A percentile compares a stretch with the other conserved stretches of the same genome.
Conservation (phyloP, 805 yeast genomes). For the Spathaspora sp. region DNA sequence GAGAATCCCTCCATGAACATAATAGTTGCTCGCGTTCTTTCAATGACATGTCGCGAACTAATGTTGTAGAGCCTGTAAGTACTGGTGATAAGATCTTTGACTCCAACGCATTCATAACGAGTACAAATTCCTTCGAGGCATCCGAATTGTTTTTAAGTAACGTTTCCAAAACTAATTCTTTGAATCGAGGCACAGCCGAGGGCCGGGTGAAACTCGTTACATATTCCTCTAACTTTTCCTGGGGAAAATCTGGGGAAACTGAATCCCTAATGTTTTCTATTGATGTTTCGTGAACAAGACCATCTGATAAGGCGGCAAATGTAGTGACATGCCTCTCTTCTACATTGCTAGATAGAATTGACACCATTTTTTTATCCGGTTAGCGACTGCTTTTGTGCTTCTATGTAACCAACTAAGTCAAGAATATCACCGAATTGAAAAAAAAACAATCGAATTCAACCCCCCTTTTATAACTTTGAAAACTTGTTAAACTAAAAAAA, state of each 20-base stretch:
- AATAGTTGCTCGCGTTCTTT: slow-evolving; percentile 31
- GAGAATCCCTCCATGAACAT: slow-evolving; percentile 39
- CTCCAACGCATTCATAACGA: slow-evolving; percentile 23
- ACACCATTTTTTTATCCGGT: neutral
- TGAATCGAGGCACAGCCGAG: slow-evolving; percentile 25
- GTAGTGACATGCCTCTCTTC: slow-evolving; percentile 23
- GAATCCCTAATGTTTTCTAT: slow-evolving; percentile 23
- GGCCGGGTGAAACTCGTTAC: slow-evolving; percentile 21
- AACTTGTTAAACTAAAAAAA: neutral
- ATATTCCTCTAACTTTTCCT: slow-evolving; percentile 27
- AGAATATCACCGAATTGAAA: neutral
- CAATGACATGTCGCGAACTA: slow-evolving; percentile 32
- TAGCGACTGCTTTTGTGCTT: neutral
- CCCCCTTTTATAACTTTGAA: neutral
- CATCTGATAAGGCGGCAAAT: slow-evolving; percentile 30
- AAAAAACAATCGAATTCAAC: neutral
- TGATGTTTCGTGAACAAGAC: slow-evolving; percentile 27
- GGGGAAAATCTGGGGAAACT: slow-evolving; percentile 22
- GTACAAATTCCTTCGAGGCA: slow-evolving; percentile 18
- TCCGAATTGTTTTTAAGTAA: slow-evolving; percentile 13
- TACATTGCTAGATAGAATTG: slow-evolving; percentile 3
- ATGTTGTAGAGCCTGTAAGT: slow-evolving; percentile 30
- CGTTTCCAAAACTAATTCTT: slow-evolving; percentile 11
- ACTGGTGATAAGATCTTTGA: slow-evolving; percentile 29
- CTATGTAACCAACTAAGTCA: neutral